Percentiles rank a stretch among this genome's conserved stretches.
Conservation (phyloP, 805 yeast species). For the Candida silvicultrix region DNA sequence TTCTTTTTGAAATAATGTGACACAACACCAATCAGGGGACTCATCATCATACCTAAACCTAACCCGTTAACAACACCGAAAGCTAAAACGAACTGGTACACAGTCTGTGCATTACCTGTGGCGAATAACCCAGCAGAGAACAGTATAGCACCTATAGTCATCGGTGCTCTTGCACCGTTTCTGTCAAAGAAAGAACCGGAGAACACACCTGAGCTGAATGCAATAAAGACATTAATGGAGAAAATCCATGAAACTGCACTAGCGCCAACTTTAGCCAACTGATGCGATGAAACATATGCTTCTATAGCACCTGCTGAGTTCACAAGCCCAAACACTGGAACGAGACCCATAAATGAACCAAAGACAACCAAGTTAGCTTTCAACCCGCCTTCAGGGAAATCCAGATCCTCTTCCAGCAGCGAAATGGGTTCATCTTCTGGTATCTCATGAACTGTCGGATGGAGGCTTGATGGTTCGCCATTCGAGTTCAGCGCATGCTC, state of each 20-base stretch:
- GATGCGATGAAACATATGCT: constrained; percentile 50
- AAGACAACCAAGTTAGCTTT: constrained; percentile 51
- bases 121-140: constrained; percentile 50
- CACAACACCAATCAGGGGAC: constrained; percentile 55
- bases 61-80: constrained; percentile 52
- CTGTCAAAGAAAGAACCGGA: constrained; percentile 60
- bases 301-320: constrained; percentile 63
- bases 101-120: constrained; percentile 43
- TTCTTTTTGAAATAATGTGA: constrained; percentile 60
- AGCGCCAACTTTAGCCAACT: constrained; percentile 37
- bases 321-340: constrained; percentile 52
- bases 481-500: neutral
- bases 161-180: constrained; percentile 44
- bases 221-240: constrained; percentile 48
- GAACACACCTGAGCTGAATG: constrained; percentile 45
- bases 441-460: neutral
- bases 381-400: constrained; percentile 50
- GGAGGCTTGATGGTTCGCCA: neutral
- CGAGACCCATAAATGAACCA: constrained; percentile 55
- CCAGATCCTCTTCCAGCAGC: constrained; percentile 3
- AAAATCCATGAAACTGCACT: constrained; percentile 62
- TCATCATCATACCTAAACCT: constrained; percentile 54
- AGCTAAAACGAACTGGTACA: constrained; percentile 57
- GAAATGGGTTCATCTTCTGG: neutral
- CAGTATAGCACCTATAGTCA: constrained; percentile 38